A percentile compares a stretch with the other conserved stretches of the same genome.
Conservation (phyloP, 2,329 filamentous ascomycete species). For the Didymella pinodella region DNA sequence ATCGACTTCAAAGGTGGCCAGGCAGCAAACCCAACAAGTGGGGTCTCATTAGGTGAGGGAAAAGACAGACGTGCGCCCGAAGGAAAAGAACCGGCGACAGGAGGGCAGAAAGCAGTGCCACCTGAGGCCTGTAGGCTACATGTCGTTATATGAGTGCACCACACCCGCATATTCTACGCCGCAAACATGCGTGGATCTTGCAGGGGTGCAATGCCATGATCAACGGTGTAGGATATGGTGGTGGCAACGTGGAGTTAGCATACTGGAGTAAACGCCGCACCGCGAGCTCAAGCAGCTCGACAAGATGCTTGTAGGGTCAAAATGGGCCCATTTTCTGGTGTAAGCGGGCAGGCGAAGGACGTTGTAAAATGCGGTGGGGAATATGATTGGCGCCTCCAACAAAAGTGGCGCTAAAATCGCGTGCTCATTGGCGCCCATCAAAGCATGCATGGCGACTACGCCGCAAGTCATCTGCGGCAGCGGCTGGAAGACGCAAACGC, state of each 20-base stretch:
- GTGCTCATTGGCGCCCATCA: slow-evolving; percentile 15
- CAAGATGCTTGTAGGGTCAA: slow-evolving; percentile 14
- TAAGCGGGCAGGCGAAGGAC: slow-evolving; percentile 13
- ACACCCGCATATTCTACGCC: slow-evolving; percentile 36
- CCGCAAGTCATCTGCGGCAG: slow-evolving; percentile 19
- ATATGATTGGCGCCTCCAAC: slow-evolving; percentile 14
- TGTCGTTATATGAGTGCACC: slow-evolving; percentile 44
- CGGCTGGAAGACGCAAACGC: slow-evolving; percentile 20
- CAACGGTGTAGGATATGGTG: slow-evolving; percentile 6
- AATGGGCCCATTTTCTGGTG: slow-evolving; percentile 11
- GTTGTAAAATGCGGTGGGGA: slow-evolving; percentile 7
- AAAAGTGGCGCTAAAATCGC: slow-evolving; percentile 20
- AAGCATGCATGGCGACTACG: slow-evolving; percentile 13
- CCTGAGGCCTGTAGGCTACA: slow-evolving; percentile 43
- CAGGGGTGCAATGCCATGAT: slow-evolving; percentile 15
- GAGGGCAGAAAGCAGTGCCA: slow-evolving; percentile 40
- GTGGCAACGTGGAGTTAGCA: slow-evolving; percentile 20
- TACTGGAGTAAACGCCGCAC: slow-evolving; percentile 10
- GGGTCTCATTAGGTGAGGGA: slow-evolving; percentile 25
- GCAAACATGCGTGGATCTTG: slow-evolving; percentile 27
- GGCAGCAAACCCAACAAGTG: slow-evolving; percentile 28
- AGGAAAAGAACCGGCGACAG: slow-evolving; percentile 30
- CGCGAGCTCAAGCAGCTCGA: slow-evolving; percentile 10
- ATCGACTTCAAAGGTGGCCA: slow-evolving; percentile 23
- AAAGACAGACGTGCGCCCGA: slow-evolving; percentile 32